These are phyloP conservation scores for Naumovozyma baii DNA, from an alignment of 805 yeast species.

Conservation along the genomic window DNA sequence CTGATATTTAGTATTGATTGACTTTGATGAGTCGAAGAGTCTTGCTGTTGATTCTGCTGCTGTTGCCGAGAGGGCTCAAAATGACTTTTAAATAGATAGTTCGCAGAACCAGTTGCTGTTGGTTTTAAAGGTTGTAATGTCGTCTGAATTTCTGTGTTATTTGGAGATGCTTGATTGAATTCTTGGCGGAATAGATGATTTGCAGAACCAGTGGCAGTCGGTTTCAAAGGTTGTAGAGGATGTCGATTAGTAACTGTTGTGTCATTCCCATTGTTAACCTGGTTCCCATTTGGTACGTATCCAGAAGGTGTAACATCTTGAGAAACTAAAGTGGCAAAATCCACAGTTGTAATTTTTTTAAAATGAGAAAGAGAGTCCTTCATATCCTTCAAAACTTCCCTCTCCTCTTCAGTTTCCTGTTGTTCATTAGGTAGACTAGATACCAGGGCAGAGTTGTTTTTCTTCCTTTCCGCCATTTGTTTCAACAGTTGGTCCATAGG, in stretches of 20 bases:
- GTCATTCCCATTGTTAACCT: too few species aligned
- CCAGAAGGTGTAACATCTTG: background rate
- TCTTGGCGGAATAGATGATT: constrained; percentile 24
- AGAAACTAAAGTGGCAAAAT: constrained; percentile 34
- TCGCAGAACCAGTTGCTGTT: constrained; percentile 35
- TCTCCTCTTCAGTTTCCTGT: constrained; percentile 49
- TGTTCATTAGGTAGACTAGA: constrained; percentile 26
- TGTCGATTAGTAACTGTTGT: constrained; percentile 6
- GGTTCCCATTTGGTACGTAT: too few species aligned
- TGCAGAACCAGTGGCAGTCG: constrained; percentile 30
- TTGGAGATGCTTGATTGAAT: constrained; percentile 4
- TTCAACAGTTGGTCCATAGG: constrained; percentile 70
- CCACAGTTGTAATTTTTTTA: constrained; percentile 62
- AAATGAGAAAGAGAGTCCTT: constrained; percentile 66
- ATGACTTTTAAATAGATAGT: constrained; percentile 26
- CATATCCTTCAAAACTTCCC: constrained; percentile 62
- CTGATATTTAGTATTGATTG: constrained; percentile 7
- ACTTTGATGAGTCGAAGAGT: background rate
- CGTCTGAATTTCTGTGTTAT: background rate
- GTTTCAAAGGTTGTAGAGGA: constrained; percentile 27
- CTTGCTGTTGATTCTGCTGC: background rate
- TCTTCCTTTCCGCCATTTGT: constrained; percentile 31
- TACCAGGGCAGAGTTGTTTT: constrained; percentile 19
- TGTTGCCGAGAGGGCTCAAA: constrained; percentile 3
- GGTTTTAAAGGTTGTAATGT: constrained; percentile 27